A percentile compares a stretch with the other conserved stretches of the same genome.
These are phyloP conservation scores for Circinella umbellata DNA, from an alignment of 371 early-diverging fungal genomes.

Conservation along the genomic window DNA sequence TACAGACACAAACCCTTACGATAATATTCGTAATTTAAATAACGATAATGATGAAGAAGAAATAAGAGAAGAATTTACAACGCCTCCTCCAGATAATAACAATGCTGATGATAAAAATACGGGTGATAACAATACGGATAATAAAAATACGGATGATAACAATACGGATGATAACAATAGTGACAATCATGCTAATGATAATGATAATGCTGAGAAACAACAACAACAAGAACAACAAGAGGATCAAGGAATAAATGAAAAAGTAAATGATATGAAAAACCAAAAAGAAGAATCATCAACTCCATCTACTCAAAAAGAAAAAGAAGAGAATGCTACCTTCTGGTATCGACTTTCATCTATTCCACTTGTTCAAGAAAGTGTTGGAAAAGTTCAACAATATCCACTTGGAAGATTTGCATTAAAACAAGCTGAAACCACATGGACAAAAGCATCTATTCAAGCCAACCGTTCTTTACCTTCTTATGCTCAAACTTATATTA, in stretches of 20 bases:
- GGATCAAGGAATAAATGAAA: neutral
- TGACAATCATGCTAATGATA: too few relatives aligned
- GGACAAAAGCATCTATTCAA: conserved; percentile 44
- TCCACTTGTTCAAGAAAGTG: conserved; percentile 64
- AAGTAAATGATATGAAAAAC: neutral
- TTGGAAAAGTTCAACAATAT: conserved; percentile 53
- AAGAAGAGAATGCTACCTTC: conserved; percentile 21
- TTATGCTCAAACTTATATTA: conserved; percentile 47
- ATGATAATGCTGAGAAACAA: neutral
- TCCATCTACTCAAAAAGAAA: too few relatives aligned
- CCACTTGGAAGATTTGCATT: conserved; percentile 64
- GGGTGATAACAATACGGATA: too few relatives aligned
- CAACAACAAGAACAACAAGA: neutral
- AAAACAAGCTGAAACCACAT: conserved; percentile 48
- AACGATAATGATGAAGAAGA: neutral
- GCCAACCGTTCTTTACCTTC: conserved; percentile 36
- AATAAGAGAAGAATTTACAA: too few relatives aligned
- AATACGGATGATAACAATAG: too few relatives aligned
- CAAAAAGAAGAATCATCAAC: neutral
- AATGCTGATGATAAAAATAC: too few relatives aligned
- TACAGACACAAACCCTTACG: neutral
- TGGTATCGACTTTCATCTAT: conserved; percentile 51
- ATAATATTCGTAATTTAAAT: neutral
- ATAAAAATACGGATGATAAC: too few relatives aligned
- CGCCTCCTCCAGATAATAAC: too few relatives aligned